These are phyloP conservation scores for Fonsecaea erecta DNA, from an alignment of 2,329 filamentous ascomycete species.

Conservation along the genomic window DNA sequence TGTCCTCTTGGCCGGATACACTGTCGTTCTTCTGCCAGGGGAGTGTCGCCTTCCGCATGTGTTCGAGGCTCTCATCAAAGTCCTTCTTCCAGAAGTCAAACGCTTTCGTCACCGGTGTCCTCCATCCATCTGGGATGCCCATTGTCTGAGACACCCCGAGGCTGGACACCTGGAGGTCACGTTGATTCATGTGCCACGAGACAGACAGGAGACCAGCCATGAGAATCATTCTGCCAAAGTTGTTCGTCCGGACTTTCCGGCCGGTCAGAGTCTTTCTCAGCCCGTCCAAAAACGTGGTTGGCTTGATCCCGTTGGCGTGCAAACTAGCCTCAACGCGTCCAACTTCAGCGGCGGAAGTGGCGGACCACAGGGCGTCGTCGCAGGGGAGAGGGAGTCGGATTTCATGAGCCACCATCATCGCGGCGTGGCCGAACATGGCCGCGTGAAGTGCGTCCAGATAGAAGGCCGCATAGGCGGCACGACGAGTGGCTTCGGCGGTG, in stretches of 20 bases:
- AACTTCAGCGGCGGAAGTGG: conserved; percentile 84
- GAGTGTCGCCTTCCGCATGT: conserved; percentile 35
- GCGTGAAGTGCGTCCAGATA: conserved; percentile 94
- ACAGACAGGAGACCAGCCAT: conserved; percentile 94
- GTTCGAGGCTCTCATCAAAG: conserved; percentile 75
- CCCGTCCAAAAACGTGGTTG: conserved; percentile 85
- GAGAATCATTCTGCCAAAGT: conserved; percentile 87
- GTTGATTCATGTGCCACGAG: conserved; percentile 98
- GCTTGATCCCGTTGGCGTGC: conserved; percentile 78
- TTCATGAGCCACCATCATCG: conserved; percentile 95
- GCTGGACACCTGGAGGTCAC: conserved; percentile 88
- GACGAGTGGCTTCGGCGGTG: conserved; percentile 84
- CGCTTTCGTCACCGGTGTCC: conserved; percentile 77
- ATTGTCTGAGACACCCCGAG: conserved; percentile 71
- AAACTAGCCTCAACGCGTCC: conserved; percentile 80
- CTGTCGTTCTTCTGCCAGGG: conserved; percentile 35
- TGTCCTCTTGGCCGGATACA: conserved; percentile 62
- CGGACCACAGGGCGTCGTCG: conserved; percentile 90
- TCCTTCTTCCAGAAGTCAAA: conserved; percentile 94
- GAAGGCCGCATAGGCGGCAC: conserved; percentile 91
- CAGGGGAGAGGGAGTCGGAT: conserved; percentile 89
- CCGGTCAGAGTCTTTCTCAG: conserved; percentile 85
- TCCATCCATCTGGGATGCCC: conserved; percentile 87
- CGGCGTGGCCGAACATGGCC: conserved; percentile 96
- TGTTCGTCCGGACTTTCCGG: conserved; percentile 85